Evolutionary conservation across 805 yeast genomes (phyloP).

Genomic region (Barnettozyma pratensis): DNA sequence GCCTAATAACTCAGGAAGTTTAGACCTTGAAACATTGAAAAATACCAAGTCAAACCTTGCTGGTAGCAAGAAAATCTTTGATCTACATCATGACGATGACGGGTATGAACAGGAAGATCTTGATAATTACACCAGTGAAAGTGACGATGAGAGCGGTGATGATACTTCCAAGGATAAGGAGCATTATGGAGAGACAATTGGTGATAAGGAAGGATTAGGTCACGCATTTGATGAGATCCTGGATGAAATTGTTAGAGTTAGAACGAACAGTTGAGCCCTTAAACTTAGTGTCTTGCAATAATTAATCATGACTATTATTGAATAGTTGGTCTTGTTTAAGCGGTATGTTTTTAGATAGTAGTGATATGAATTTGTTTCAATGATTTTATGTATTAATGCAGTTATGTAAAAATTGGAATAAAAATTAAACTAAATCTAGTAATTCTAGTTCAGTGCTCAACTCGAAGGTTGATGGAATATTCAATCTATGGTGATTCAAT

Average conservation of each 20-base stretch:
- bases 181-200: neutral
- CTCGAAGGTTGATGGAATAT: no score
- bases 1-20: neutral
- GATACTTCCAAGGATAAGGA: neutral
- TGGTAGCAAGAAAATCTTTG: constrained; percentile 1
- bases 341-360: no score
- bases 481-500: constrained; percentile 1
- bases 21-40: constrained; percentile 18
- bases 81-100: neutral
- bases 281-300: no score
- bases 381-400: neutral
- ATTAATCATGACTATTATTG: no score
- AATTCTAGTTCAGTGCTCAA: neutral
- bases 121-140: neutral
- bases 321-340: no score
- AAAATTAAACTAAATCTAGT: no score
- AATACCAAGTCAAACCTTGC: constrained; percentile 13
- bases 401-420: neutral
- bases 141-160: constrained; percentile 1
- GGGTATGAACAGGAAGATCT: neutral
- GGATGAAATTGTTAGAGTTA: constrained; percentile 9
- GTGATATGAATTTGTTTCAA: neutral
- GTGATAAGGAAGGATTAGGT: constrained; percentile 3
- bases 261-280: constrained; percentile 2
- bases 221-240: constrained; percentile 11